Evolutionary conservation across 139 green algal genomes (phyloP), one percentile per base, ranked within the genome.

Genomic region (Asterochloris sp.): DNA sequence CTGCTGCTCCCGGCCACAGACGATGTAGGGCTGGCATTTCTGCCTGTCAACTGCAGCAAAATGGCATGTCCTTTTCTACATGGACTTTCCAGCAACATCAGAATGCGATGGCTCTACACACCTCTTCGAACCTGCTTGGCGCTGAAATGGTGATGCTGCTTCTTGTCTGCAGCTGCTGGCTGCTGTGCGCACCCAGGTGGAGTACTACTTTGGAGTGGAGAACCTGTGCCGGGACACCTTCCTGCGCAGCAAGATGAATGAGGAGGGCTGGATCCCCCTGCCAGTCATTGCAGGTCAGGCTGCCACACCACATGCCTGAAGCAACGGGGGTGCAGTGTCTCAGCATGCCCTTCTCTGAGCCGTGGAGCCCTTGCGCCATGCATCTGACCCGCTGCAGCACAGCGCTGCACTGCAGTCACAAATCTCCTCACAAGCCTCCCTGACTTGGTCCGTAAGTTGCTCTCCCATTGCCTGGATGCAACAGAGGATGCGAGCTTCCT

Each of bases 201-300:
- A 99, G 81, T 99, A 98, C 89, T 99, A 99, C 88, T 98, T 99
- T 89, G 95, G 88, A 69, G 87, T 91, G n/a, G 93, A 96, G 15
- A 99, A 99, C 85, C 89, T 99, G 67, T 90, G 87, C 75, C 93
- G 94, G 71, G 97, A 99, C 85, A 89, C 98, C 17, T 99, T 98
- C 89, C 79, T 99, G 87, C 88, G 97, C 8, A 90, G 86, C 17
- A 98, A 99, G 79, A 99, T 99, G 96, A 93, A 97, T 84, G 86
- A 88, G 0, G 86, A 95, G 29, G 96, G 96, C 67, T 99, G 94
- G 91, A 98, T 99, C 69, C 87, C 91, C 0, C 15, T 98, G n/a
- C 69, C 88, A 15, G 84, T 87, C 47, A 79, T 87, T 76, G 73
- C 73, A 78, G 38, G 38, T 54, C 38, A 54, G 38, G 38, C 38